A percentile compares a stretch with the other conserved stretches of the same genome.
Conservation (phyloP, 2,329 filamentous ascomycete species). For the Sclerotinia nivalis region DNA sequence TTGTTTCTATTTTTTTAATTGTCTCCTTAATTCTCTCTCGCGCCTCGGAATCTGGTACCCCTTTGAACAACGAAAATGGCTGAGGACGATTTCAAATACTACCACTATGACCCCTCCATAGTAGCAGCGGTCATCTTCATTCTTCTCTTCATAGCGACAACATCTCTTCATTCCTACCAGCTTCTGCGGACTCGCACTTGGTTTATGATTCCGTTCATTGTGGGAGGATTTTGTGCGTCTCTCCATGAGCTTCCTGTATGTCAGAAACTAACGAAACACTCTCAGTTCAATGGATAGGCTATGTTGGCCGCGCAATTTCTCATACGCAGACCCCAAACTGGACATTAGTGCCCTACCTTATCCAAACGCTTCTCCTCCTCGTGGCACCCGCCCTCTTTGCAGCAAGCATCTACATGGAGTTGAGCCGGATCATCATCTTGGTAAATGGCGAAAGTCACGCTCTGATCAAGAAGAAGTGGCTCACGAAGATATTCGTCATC, state of each 20-base stretch:
- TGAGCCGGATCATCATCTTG: constrained; percentile 35
- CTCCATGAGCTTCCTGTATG: too few species aligned
- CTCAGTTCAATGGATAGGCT: constrained; percentile 46
- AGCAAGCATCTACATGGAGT: constrained; percentile 41
- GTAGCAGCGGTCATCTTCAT: constrained; percentile 46
- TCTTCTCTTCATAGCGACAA: constrained; percentile 40
- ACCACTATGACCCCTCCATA: constrained; percentile 50
- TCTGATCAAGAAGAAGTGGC: constrained; percentile 45
- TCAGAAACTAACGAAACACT: too few species aligned
- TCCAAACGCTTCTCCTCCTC: constrained; percentile 44
- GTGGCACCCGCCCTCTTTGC: constrained; percentile 46
- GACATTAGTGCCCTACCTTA: constrained; percentile 41
- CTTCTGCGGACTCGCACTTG: constrained; percentile 35
- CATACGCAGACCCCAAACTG: constrained; percentile 31
- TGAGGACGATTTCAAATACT: too few species aligned
- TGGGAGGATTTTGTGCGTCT: constrained; percentile 44
- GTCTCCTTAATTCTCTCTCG: too few species aligned
- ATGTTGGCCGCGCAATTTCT: constrained; percentile 36
- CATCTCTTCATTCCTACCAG: constrained; percentile 38
- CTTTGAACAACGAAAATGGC: too few species aligned
- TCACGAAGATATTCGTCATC: constrained; percentile 56
- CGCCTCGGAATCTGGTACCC: too few species aligned
- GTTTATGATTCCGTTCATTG: constrained; percentile 42
- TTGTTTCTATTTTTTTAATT: too few species aligned
- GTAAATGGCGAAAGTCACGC: constrained; percentile 44